Evolutionary conservation across 2,329 filamentous ascomycete species (phyloP), one percentile per base, ranked within the genome.

Genomic region (Colletotrichum tanaceti): DNA sequence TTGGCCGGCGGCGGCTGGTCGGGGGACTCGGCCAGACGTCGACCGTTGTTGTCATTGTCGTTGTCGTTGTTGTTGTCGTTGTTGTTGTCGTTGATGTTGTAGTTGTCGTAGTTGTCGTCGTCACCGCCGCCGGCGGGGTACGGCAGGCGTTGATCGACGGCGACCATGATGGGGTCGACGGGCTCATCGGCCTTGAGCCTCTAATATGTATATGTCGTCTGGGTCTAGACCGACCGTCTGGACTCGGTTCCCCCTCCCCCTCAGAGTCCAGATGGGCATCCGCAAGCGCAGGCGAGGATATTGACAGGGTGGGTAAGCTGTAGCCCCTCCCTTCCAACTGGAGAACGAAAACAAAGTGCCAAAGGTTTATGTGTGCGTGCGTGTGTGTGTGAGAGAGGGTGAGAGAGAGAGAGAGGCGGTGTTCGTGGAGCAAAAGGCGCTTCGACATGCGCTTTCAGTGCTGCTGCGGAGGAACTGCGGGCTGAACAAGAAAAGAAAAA

Each of bases 401-500:
- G 28, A 28, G 28, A 28, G 28, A 28, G 28, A 9, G 28, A 28
- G 1, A 59, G 44, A n/a, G n/a, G n/a, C n/a, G n/a, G 54, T 38
- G 47, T 54, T 55, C 55, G 55, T 68, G 62, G 62, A 61, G 65
- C 57, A 52, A 61, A n/a, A 54, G 32, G 65, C 62, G 65, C 65
- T 68, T 68, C 65, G 65, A 68, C 65, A 68, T 65, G 65, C 65
- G 65, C 14, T 60, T 50, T 28, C 18, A 16, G 65, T 62, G 65
- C 14, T 55, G 39, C 38, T 16, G 14, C 24, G 47, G 22, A 53
- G 43, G 20, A 38, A 16, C 6, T 14, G 60, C 22, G 64, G 38
- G 58, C 28, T 3, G 28, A 6, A 28, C 5, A 9, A 9, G 7
- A 28, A 28, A 28, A 28, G 24, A 28, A 28, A 28, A 32, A 47